Percentiles rank a stretch among this genome's conserved stretches.
These are phyloP conservation scores for Papiliotrema laurentii DNA, from an alignment of 1,284 basidiomycete species.

Conservation along the genomic window DNA sequence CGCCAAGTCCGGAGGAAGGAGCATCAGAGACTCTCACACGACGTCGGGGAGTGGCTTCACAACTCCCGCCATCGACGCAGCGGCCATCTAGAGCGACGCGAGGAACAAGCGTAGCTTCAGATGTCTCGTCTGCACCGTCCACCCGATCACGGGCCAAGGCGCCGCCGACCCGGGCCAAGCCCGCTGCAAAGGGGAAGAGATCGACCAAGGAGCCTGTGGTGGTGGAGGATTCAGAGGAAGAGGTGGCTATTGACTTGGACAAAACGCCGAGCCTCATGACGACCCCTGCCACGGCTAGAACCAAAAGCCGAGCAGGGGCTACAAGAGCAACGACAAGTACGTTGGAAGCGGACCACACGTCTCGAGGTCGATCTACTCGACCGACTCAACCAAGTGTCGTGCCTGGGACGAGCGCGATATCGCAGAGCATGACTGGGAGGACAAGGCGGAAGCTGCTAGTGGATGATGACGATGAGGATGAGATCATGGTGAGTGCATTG, in stretches of 20 bases:
- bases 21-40: background rate
- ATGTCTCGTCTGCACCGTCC: constrained; percentile 10
- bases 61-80: constrained; percentile 6
- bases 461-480: constrained; percentile 6
- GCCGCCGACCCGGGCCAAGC: background rate
- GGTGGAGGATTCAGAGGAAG: constrained; percentile 11
- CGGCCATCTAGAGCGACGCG: constrained; percentile 16
- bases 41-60: constrained; percentile 4
- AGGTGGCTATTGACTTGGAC: constrained; percentile 3
- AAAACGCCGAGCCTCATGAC: background rate
- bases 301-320: background rate
- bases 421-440: background rate
- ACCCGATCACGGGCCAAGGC: background rate
- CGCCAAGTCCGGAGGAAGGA: constrained; percentile 9
- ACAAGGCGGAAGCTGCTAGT: constrained; percentile 1
- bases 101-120: constrained; percentile 24
- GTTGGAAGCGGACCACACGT: background rate
- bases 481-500: background rate
- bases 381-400: too few relatives aligned
- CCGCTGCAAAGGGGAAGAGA: constrained; percentile 2
- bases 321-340: constrained; percentile 1
- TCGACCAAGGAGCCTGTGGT: constrained; percentile 1
- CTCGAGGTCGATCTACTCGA: background rate
- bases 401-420: background rate
- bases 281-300: background rate